Evolutionary conservation across 2,329 filamentous ascomycete species (phyloP).

Genomic region (Spiromastix sp.): DNA sequence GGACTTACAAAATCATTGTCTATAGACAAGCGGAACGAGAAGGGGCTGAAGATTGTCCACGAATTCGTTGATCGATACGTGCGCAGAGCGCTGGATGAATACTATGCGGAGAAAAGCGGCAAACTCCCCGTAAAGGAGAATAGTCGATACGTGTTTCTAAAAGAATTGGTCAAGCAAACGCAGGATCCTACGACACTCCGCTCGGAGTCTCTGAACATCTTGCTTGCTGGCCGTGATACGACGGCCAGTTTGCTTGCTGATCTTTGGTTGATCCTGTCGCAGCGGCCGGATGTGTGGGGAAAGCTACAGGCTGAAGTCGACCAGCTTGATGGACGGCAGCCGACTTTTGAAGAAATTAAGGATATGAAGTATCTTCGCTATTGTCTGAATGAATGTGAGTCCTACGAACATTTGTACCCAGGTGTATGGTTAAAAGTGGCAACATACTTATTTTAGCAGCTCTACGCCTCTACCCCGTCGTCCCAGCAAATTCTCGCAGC

Average conservation of each 20-base stretch:
- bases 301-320: constrained; percentile 67
- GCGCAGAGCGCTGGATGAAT: constrained; percentile 15
- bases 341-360: constrained; percentile 74
- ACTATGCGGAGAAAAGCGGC: constrained; percentile 13
- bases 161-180: constrained; percentile 44
- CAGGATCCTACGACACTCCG: constrained; percentile 36
- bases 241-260: constrained; percentile 74
- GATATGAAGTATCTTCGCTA: constrained; percentile 70
- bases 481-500: constrained; percentile 67
- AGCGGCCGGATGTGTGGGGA: constrained; percentile 54
- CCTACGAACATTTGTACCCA: no score
- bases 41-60: constrained; percentile 17
- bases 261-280: constrained; percentile 69
- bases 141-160: constrained; percentile 46
- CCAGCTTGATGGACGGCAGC: constrained; percentile 48
- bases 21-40: constrained; percentile 16
- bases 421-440: no score
- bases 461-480: constrained; percentile 64
- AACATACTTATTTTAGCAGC: constrained; percentile 16
- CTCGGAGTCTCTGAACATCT: constrained; percentile 52
- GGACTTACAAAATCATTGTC: constrained; percentile 12
- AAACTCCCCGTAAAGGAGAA: constrained; percentile 15
- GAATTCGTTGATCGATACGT: constrained; percentile 19
- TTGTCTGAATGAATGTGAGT: constrained; percentile 56
- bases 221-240: constrained; percentile 75